Evolutionary conservation across 2,329 filamentous ascomycete genomes (phyloP), one percentile per base, ranked within the genome.

Genomic region (Decorospora gaudefroyi): DNA sequence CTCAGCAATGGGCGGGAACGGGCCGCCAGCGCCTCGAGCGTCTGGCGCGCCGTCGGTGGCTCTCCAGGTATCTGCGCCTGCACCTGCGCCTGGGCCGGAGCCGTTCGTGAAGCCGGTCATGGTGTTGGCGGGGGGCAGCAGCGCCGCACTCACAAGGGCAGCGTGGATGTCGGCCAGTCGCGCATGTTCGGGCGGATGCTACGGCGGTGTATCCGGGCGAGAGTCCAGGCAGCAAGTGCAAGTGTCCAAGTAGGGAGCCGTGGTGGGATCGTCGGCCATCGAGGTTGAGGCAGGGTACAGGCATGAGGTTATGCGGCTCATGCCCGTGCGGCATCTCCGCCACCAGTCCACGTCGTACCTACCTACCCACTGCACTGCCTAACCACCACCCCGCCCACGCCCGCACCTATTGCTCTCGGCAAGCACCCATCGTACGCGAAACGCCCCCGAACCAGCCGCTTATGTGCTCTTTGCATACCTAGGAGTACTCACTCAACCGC

Each of bases 1-100:
- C 47, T 77, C 74, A 19, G 71, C 62, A 23, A 78, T 72, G 51
- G 76, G 72, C 4, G 68, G 65, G 30, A 55, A 59, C 16, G 61
- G 42, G 27, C 55, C 63, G 10, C 46, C 56, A 25, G 62, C 16
- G 19, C 49, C 50, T 31, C 50, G 59, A 11, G 57, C 42, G 37
- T 52, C 54, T 37, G 49, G 57, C 23, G 53, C 42, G 12, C 52
- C 63, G 46, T 61, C 49, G 59, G 57, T 55, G 43, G 51, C 64
- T 47, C 53, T 53, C 47, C 51, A 60, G 45, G 41, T 56, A 28
- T 57, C 55, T 39, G 57, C 51, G 49, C 52, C 59, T 32, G 37
- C 46, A 48, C 46, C 41, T n/a, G n/a, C n/a, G n/a, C n/a, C n/a
- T n/a, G n/a, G n/a, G 36, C 46, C 52, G 26, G 51, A 52, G 49